Evolutionary conservation across 1,139 yeast species (phyloP), one percentile per base, ranked within the genome.

Genomic region (Hyphopichia wangnamkhiaoensis): DNA sequence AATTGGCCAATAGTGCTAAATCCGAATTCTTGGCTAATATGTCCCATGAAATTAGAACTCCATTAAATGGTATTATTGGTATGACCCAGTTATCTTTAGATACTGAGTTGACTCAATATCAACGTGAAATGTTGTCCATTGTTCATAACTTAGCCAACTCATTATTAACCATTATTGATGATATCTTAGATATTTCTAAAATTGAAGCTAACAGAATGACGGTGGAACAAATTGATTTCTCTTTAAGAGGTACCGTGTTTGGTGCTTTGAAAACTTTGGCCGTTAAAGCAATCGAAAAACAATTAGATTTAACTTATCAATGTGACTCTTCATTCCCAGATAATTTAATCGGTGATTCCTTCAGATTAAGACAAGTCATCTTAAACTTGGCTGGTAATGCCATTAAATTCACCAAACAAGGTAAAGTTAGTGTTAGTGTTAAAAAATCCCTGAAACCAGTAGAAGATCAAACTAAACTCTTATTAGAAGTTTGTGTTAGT

Each of bases 181-280:
- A 87, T 61, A 87, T 87, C 56, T 74, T 87, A 54, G 96, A 88
- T 79, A 87, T 88, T 52, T 87, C 95, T 40, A 87, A 87, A 76
- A 87, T 87, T 63, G 96, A 87, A 63, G 95, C 95, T 17, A 88
- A 87, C 61, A 74, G 95, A 61, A 88, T 87, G 95, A 87, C 95
- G 0, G 89, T 87, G 44, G 95, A 87, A 59, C 88, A 85, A 59
- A 86, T 87, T 49, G 94, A 90, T 44, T 87, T 87, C 56, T 84
- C 93, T 6, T 68, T 87, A 37, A 73, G 95, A 56, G 91, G 94
- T 4, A 87, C 95, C 0, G 91, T 87, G 2, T 87, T 87, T 61
- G 95, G 94, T 30, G 95, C 95, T 0, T 74, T 87, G 59, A 87
- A 87, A 63, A 86, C 95, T 1, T 68, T 87, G 49, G 94, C 95